A percentile compares a stretch with the other conserved stretches of the same genome.
Conservation (phyloP, 2,329 filamentous ascomycete genomes). For the Aureobasidium uvarum region DNA sequence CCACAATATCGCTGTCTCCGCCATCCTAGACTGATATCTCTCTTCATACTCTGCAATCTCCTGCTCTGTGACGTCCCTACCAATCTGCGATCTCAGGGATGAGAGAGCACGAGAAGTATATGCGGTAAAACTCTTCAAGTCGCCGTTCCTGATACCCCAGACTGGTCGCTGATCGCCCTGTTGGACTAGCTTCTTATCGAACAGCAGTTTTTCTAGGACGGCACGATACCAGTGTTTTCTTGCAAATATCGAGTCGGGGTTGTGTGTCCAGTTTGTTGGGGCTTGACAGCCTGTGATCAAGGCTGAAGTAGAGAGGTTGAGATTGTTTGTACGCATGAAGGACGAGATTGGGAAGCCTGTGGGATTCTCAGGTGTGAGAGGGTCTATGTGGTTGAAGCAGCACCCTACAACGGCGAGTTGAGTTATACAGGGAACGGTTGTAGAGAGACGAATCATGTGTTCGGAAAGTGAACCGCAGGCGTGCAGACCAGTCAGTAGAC, state of each 20-base stretch:
- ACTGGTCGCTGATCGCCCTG: conserved; percentile 20
- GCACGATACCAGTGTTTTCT: conserved; percentile 28
- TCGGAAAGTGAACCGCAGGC: conserved; percentile 29
- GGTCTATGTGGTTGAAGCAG: conserved; percentile 29
- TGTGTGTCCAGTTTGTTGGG: conserved; percentile 29
- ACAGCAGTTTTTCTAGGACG: conserved; percentile 27
- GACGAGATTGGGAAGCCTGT: conserved; percentile 28
- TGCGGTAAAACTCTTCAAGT: conserved; percentile 18
- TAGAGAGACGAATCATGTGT: conserved; percentile 28
- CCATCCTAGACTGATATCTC: conserved; percentile 9
- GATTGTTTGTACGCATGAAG: conserved; percentile 27
- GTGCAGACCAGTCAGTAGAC: conserved; percentile 28
- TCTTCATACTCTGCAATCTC: conserved; percentile 27
- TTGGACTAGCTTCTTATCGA: conserved; percentile 25
- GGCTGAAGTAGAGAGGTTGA: conserved; percentile 27
- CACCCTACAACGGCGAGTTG: conserved; percentile 27
- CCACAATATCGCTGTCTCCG: conserved; percentile 28
- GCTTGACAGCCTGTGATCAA: conserved; percentile 29
- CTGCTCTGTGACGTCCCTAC: conserved; percentile 19
- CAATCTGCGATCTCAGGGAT: conserved; percentile 18
- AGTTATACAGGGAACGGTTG: conserved; percentile 16
- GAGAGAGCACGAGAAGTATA: conserved; percentile 26
- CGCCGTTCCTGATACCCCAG: conserved; percentile 28
- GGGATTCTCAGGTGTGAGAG: conserved; percentile 13
- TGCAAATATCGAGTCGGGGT: conserved; percentile 26